Conservation (phyloP, 371 early-diverging fungal genomes). For the Phascolomyces articulosus region DNA sequence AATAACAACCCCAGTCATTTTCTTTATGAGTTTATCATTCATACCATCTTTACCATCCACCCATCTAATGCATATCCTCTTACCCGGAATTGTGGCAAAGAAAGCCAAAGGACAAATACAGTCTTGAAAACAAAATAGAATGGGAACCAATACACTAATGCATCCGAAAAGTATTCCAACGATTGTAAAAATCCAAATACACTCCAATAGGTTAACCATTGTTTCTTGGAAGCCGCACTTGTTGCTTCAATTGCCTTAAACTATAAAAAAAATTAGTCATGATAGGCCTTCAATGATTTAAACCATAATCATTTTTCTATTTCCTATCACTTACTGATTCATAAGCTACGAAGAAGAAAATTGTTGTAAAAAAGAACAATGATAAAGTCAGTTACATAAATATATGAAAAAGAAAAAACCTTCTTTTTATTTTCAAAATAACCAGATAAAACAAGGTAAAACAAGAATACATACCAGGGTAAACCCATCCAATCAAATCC, state of each 20-base stretch:
- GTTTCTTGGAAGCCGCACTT: slow-evolving; percentile 62
- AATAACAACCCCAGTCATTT: too few species aligned
- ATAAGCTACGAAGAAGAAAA: slow-evolving; percentile 3
- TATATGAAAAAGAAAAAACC: too few species aligned
- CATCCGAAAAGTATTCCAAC: slow-evolving; percentile 70
- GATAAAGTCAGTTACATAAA: not conserved
- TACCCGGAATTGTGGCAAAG: slow-evolving; percentile 61
- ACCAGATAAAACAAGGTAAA: too few species aligned
- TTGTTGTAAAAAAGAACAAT: not conserved
- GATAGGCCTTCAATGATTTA: too few species aligned
- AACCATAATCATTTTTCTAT: not conserved
- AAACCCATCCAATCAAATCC: slow-evolving; percentile 85
- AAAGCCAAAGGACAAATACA: slow-evolving; percentile 68
- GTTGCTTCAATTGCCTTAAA: slow-evolving; percentile 77
- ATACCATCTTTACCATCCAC: too few species aligned
- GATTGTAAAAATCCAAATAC: slow-evolving; percentile 66
- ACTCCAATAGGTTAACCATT: slow-evolving; percentile 77
- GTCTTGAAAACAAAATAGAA: slow-evolving; percentile 83
- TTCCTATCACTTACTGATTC: slow-evolving; percentile 16
- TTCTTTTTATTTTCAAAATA: slow-evolving; percentile 12
- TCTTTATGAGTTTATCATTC: too few species aligned
- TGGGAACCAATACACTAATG: slow-evolving; percentile 73
- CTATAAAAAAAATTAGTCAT: too few species aligned
- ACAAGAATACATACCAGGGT: too few species aligned
- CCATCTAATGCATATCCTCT: too few species aligned